Base-by-base conservation (phyloP, 2,329 filamentous ascomycete genomes). In the Dactylonectria estremocensis region DNA sequence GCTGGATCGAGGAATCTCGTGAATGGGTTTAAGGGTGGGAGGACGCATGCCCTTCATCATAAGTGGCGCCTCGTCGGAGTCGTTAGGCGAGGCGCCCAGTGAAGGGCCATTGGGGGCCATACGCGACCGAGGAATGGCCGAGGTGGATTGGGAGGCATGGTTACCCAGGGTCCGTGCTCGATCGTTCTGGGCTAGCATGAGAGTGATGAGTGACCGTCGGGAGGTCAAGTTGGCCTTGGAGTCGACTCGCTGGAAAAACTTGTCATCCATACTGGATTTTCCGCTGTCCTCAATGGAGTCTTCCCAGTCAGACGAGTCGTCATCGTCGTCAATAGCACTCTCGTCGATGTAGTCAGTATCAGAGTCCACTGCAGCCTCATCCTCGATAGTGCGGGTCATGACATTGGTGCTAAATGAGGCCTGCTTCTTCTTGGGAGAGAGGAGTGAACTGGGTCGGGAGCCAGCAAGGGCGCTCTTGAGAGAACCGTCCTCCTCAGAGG, bases 241-340 rank as follows among this genome's bases (percentile, higher is more conserved):
- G 80, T 97, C 94, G 55, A 98, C 95, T 9, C 96, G 92, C 80
- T 95, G 91, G 87, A 99, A 99, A 75, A 94, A 86, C 76, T 90
- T 91, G 68, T 96, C 92, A 69, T 96, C 93, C 58, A 95, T 87
- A 78, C 93, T 97, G 1, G 93, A 93, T 73, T 93, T 92, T 64
- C 91, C 93, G 78, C 93, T 96, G 74, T 97, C 93, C 69, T 93
- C 93, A 22, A 93, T 89, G 0, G 92, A 94, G 76, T 89, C 85
- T 76, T 92, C 86, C 84, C 89, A 88, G 61, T 89, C 89, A 55
- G 82, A 89, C 66, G 80, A 86, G 67, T 89, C 87, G n/a, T 90
- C 89, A 61, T 93, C 91, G 58, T 92, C 90, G 59, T 92, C 91
- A 63, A 96, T 95, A 61, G 93, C 94, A 77, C 93, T 95, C 83